Conservation (phyloP, 345 rosid species). For the Gossypium ekmanianum region DNA sequence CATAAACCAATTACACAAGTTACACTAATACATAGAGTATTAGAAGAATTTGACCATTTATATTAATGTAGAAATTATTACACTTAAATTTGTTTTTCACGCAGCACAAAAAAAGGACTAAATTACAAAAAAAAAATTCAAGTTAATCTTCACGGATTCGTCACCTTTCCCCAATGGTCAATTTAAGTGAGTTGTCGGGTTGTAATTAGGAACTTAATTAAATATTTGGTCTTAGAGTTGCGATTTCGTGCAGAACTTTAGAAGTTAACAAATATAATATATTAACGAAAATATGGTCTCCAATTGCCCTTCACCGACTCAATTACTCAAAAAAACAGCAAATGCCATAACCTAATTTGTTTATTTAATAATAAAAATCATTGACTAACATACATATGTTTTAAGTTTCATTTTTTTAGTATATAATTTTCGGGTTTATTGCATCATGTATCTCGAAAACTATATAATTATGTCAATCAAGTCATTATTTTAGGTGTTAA, state of each 20-base stretch:
- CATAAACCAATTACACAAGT: no score
- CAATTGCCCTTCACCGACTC: background rate
- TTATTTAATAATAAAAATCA: background rate
- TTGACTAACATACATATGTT: background rate
- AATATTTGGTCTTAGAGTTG: background rate
- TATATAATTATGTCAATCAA: no score
- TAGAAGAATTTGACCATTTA: background rate
- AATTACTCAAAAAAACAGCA: background rate
- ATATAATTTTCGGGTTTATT: no score
- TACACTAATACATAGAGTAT: no score
- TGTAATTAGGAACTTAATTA: background rate
- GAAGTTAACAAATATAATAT: background rate
- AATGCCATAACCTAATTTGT: slow-evolving; percentile 1
- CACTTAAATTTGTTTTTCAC: background rate
- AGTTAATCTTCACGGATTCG: background rate
- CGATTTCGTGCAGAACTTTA: background rate
- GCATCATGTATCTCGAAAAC: no score
- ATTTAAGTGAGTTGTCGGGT: background rate
- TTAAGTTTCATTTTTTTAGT: background rate
- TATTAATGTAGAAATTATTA: background rate
- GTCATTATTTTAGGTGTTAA: no score
- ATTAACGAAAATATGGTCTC: background rate
- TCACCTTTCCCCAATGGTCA: background rate
- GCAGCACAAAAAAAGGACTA: background rate
- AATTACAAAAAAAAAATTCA: background rate